These are phyloP conservation scores for Pelargonium nanum DNA, from an alignment of 345 rosid species.

Conservation along the genomic window DNA sequence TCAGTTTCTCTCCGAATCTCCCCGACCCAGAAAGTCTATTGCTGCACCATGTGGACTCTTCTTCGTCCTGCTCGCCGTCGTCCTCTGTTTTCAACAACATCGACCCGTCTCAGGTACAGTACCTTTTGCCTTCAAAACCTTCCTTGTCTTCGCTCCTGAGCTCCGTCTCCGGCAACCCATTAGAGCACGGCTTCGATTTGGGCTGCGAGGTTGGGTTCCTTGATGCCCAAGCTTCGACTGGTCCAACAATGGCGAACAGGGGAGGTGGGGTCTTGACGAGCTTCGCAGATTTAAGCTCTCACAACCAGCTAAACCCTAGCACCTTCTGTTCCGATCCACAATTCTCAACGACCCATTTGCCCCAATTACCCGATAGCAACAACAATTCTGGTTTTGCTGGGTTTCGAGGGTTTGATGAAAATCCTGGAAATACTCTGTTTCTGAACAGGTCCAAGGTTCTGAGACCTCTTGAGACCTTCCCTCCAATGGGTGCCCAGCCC, in stretches of 20 bases:
- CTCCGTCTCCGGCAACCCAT: background rate
- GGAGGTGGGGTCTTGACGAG: background rate
- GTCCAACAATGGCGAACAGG: background rate
- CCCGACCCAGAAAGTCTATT: slow-evolving; percentile 36
- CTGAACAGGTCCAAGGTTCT: slow-evolving; percentile 32
- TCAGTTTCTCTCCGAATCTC: slow-evolving; percentile 40
- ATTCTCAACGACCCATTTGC: background rate
- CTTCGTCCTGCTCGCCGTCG: slow-evolving; percentile 43
- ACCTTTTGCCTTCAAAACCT: slow-evolving; percentile 35
- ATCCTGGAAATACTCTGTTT: slow-evolving; percentile 16
- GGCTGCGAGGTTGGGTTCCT: slow-evolving; percentile 24
- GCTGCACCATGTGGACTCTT: slow-evolving; percentile 16
- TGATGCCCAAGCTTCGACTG: background rate
- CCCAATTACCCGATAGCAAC: background rate
- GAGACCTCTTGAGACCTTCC: slow-evolving; percentile 41
- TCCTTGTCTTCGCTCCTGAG: slow-evolving; percentile 26
- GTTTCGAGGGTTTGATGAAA: slow-evolving; percentile 37
- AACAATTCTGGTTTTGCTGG: slow-evolving; percentile 4
- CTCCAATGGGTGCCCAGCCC: slow-evolving; percentile 38
- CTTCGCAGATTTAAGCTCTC: background rate
- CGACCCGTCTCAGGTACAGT: slow-evolving; percentile 50
- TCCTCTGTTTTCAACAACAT: slow-evolving; percentile 54
- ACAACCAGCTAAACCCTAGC: background rate
- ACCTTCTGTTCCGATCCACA: background rate
- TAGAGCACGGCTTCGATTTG: slow-evolving; percentile 14